Conservation (phyloP, 495 filamentous ascomycete genomes). For the Aspergillus campestris region DNA sequence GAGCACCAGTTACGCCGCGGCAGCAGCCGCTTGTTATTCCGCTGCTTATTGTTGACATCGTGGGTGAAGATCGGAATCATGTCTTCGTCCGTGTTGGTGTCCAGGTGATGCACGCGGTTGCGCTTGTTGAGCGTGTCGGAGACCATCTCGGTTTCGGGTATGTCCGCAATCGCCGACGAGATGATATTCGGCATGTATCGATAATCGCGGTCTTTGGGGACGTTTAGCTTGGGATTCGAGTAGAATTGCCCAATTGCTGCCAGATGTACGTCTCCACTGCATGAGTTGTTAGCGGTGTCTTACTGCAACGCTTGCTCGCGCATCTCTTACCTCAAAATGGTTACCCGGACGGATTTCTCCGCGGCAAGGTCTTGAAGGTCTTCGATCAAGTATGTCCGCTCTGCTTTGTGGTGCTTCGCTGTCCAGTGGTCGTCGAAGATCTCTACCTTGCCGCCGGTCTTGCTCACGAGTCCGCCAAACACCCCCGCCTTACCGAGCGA, state of each 20-base stretch:
- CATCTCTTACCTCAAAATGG: constrained; percentile 59
- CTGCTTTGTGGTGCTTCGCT: constrained; percentile 82
- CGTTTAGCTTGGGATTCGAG: constrained; percentile 68
- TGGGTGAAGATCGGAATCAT: constrained; percentile 89
- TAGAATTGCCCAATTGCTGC: constrained; percentile 92
- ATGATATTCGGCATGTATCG: constrained; percentile 90
- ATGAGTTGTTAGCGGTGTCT: constrained; percentile 1
- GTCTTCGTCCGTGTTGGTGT: constrained; percentile 74
- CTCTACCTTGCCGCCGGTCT: constrained; percentile 86
- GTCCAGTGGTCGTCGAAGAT: constrained; percentile 98
- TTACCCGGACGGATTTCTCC: constrained; percentile 85
- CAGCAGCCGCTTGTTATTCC: constrained; percentile 87
- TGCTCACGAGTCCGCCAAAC: constrained; percentile 75
- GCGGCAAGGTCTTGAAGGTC: constrained; percentile 85
- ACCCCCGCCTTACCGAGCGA: constrained; percentile 75
- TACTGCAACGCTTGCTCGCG: neutral
- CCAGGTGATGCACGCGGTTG: constrained; percentile 80
- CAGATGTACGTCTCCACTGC: constrained; percentile 83
- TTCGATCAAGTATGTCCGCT: constrained; percentile 78
- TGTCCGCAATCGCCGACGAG: constrained; percentile 86
- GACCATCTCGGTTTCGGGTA: constrained; percentile 80
- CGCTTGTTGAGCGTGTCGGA: constrained; percentile 88
- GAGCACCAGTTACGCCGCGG: constrained; percentile 91
- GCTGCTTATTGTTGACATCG: constrained; percentile 78
- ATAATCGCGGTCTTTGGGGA: constrained; percentile 79